Percentiles rank a stretch among this genome's conserved stretches.
phyloP scores from a whole-genome alignment of 768 basidiomycete species.

The Guyanaporus albipodus region DNA sequence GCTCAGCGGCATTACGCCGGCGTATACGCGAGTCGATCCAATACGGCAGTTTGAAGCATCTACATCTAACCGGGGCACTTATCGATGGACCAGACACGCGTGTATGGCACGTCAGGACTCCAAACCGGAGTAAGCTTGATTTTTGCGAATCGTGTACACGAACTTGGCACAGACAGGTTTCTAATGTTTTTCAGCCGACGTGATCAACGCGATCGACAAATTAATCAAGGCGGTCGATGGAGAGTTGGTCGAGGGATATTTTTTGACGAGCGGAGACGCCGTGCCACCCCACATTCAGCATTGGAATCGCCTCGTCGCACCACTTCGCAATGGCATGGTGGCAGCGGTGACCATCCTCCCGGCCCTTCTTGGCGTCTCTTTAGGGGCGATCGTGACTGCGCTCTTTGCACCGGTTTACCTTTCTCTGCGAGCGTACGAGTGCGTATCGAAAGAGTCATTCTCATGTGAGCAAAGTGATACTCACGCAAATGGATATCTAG shows the following conservation, averaged over 20 bases:
- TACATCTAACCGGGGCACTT: constrained; percentile 14
- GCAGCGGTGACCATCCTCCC: constrained; percentile 7
- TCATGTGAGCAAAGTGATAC: not conserved
- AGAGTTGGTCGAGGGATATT: constrained; percentile 13
- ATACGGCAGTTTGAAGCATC: constrained; percentile 16
- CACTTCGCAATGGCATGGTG: constrained; percentile 3
- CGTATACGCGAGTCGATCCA: not conserved
- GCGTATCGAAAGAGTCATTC: not conserved
- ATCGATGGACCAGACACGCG: constrained; percentile 13
- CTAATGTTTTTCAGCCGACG: constrained; percentile 8
- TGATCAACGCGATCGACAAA: constrained; percentile 15
- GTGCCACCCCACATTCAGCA: constrained; percentile 18
- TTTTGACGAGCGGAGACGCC: constrained; percentile 15
- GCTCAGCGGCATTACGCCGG: constrained; percentile 9
- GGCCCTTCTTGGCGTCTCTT: constrained; percentile 17
- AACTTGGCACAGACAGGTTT: not conserved
- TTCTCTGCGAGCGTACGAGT: constrained; percentile 5
- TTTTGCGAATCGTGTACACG: not conserved
- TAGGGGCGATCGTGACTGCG: constrained; percentile 12
- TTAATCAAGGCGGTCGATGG: constrained; percentile 17
- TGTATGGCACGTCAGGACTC: constrained; percentile 14
- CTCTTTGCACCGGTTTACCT: constrained; percentile 7
- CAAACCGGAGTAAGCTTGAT: constrained; percentile 12
- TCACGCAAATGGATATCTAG: constrained; percentile 1
- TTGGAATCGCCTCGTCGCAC: constrained; percentile 13